Percentiles rank a stretch among this genome's conserved stretches.
phyloP scores from a whole-genome alignment of 768 basidiomycete species.

The Leccinum obscurum region DNA sequence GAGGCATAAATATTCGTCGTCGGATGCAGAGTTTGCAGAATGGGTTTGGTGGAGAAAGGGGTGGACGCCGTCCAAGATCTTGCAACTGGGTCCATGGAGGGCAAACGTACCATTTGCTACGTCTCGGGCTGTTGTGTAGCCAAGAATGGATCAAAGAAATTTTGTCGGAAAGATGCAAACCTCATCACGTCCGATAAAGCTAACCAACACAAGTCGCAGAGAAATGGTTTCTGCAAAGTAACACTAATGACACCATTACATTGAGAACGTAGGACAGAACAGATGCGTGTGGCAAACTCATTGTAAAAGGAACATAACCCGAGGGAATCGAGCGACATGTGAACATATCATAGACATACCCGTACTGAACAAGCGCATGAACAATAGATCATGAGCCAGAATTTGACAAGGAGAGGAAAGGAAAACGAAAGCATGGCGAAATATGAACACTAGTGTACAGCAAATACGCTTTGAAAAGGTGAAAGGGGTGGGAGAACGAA shows the following conservation, averaged over 20 bases:
- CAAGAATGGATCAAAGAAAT: no score
- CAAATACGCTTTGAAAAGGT: conserved; percentile 10
- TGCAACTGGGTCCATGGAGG: no score
- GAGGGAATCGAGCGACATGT: conserved; percentile 22
- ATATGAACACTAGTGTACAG: conserved; percentile 34
- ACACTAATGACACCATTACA: conserved; percentile 24
- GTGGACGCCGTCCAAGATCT: no score
- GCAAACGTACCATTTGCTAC: no score
- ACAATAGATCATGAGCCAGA: conserved; percentile 30
- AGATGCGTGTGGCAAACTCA: conserved; percentile 17
- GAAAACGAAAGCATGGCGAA: conserved; percentile 32
- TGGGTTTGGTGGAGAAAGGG: background rate
- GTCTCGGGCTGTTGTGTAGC: no score
- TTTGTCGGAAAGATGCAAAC: no score
- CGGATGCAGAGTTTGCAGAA: background rate
- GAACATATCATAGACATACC: conserved; percentile 30
- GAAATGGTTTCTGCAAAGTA: conserved; percentile 16
- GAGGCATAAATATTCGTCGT: background rate
- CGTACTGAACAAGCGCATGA: conserved; percentile 31
- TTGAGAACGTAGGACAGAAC: conserved; percentile 19
- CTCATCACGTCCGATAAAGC: no score
- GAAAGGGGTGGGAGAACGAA: conserved; percentile 6
- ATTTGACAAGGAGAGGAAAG: conserved; percentile 28
- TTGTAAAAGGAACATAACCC: conserved; percentile 15
- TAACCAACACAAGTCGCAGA: background rate